Base-by-base conservation (phyloP, 352 stramenopile species). In the Pythium myriotylum region DNA sequence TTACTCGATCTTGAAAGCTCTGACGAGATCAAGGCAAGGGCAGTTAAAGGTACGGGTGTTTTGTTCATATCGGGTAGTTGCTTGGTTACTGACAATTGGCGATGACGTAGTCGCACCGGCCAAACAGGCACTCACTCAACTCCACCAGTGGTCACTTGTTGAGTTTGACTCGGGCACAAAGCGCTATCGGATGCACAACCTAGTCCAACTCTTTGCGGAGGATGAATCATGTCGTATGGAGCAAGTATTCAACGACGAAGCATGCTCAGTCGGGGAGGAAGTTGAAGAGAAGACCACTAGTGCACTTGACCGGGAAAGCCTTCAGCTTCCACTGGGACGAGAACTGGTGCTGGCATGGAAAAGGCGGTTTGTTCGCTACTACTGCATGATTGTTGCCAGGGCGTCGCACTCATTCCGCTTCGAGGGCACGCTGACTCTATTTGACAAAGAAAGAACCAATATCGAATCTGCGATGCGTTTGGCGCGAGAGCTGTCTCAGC, bases 331-430 rank as follows among this genome's bases (percentile, higher is more conserved):
- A 3, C 70, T 89, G 13, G 78, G 82, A 22, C 77, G 78, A 48
- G 82, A 90, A 40, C 59, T 94, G 23, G 68, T 89, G 22, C 68
- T 91, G 19, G 86, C 85, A 1, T 94, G 85, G 85, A 89, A 89
- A 42, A 75, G 82, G 6, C 82, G 85, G 22, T 94, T 94, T 69
- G 85, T 94, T n/a, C 81, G 85, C n/a, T 84, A 91, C 59, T 94
- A 92, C 47, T 94, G 83, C 60, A 80, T 89, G 67, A 78, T 91
- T 43, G 77, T 94, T 7, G 81, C 85, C 1, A 81, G 85, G 22
- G 82, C 85, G 27, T 91, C 81, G 7, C 83, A 92, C 42, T 81
- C 76, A 0, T 94, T 91, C 52, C 79, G 85, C 22, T 91, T 87
- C 57, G 81, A 90, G 27, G 85, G 85, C 20, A 83, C 69, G 12